Evolutionary conservation across 2,329 filamentous ascomycete species (phyloP).

Genomic region (Coniochaeta ligniaria): DNA sequence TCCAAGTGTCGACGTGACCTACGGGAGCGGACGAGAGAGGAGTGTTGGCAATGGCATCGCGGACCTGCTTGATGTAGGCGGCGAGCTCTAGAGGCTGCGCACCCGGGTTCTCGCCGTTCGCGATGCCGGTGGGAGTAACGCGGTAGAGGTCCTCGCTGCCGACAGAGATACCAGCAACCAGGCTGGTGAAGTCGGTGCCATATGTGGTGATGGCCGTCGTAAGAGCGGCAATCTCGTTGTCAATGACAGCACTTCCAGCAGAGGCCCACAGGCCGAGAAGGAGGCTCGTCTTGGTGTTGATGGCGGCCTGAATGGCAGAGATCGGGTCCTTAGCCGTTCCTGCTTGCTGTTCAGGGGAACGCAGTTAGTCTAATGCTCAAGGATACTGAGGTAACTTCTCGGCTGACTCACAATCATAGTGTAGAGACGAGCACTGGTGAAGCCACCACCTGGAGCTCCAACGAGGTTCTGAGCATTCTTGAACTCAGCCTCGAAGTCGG

Average conservation of each 20-base stretch:
- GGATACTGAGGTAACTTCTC: neutral
- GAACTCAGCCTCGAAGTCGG: slow-evolving; percentile 67
- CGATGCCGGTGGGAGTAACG: slow-evolving; percentile 61
- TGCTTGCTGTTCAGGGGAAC: slow-evolving; percentile 41
- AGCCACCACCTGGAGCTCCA: slow-evolving; percentile 49
- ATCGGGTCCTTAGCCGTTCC: slow-evolving; percentile 59
- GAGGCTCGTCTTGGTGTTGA: slow-evolving; percentile 69
- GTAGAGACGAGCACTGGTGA: slow-evolving; percentile 66
- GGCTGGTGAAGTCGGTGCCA: slow-evolving; percentile 54
- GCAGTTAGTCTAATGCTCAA: neutral
- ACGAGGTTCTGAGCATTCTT: slow-evolving; percentile 54
- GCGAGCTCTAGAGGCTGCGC: slow-evolving; percentile 54
- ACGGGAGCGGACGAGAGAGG: slow-evolving; percentile 49
- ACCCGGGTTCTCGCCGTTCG: slow-evolving; percentile 56
- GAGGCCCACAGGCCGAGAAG: slow-evolving; percentile 83
- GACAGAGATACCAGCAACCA: slow-evolving; percentile 77
- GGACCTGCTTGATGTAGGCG: slow-evolving; percentile 64
- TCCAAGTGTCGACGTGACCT: slow-evolving; percentile 90
- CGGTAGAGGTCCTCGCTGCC: slow-evolving; percentile 85
- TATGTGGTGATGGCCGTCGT: slow-evolving; percentile 62
- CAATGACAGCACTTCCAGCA: slow-evolving; percentile 52
- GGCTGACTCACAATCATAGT: slow-evolving; percentile 53
- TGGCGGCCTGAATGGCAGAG: slow-evolving; percentile 73
- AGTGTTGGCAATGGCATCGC: slow-evolving; percentile 56
- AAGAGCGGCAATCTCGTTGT: slow-evolving; percentile 69